Evolutionary conservation across 345 rosid genomes (phyloP).

Genomic region (Pugionium cornutum): DNA sequence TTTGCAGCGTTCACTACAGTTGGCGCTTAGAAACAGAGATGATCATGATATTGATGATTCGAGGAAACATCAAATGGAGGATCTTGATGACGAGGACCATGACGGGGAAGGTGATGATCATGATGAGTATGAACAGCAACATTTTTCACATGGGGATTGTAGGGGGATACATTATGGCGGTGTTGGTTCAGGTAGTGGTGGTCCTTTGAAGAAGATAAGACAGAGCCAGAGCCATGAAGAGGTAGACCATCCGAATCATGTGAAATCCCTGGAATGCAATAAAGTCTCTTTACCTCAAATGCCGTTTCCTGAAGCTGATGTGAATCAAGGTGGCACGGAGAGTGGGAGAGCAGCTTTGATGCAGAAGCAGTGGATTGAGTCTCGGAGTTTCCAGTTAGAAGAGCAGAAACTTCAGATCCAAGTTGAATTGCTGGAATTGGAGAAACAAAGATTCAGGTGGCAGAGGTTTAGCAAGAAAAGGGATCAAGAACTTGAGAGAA

Average conservation of each 20-base stretch:
- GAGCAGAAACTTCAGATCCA: conserved; percentile 82
- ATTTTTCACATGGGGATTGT: conserved; percentile 48
- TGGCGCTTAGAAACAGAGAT: conserved; percentile 76
- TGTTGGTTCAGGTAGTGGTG: conserved; percentile 29
- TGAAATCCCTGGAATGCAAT: conserved; percentile 26
- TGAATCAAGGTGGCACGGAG: conserved; percentile 54
- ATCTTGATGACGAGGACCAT: conserved; percentile 77
- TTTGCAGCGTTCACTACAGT: conserved; percentile 70
- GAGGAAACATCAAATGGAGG: conserved; percentile 59
- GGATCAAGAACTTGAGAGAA: conserved; percentile 69
- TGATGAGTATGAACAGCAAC: conserved; percentile 67
- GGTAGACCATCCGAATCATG: conserved; percentile 45
- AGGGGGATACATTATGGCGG: conserved; percentile 49
- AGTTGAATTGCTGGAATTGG: conserved; percentile 74
- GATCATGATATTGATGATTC: conserved; percentile 65
- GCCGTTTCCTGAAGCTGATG: conserved; percentile 51
- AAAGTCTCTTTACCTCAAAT: conserved; percentile 40
- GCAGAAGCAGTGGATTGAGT: conserved; percentile 72
- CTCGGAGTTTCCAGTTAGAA: conserved; percentile 67
- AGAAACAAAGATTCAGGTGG: conserved; percentile 85
- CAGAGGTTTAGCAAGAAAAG: conserved; percentile 75
- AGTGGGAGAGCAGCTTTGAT: conserved; percentile 47
- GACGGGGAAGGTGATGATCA: conserved; percentile 70
- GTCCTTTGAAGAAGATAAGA: conserved; percentile 63
- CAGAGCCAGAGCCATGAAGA: conserved; percentile 57